Base-by-base conservation (phyloP, 495 filamentous ascomycete species). In the Polyplosphaeria fusca region DNA sequence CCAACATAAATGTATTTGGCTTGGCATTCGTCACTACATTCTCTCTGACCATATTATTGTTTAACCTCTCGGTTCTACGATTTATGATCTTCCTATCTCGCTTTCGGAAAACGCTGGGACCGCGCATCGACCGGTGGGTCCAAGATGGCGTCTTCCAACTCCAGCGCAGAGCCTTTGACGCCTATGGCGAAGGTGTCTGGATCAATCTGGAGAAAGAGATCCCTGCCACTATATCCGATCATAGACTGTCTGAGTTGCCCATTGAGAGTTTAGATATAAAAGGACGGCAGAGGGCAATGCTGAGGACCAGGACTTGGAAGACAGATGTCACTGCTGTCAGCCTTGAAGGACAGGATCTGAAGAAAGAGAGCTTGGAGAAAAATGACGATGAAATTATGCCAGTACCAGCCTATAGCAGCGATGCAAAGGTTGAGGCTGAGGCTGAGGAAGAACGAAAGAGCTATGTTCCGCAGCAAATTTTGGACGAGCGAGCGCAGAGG, bases 141-240 rank as follows among this genome's bases (percentile, higher is more conserved):
- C 35, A 53, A 9, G 49, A 53, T 18, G 49, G 49, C 11, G 16
- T 53, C 14, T 53, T 53, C 49, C 49, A 53, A n/a, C 39, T 53
- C 4, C 37, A 53, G 19, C 49, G 49, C 22, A 35, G 49, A 5
- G 49, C 49, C 5, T 27, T 35, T 22, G 37, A 53, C n/a, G 49
- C 49, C 4, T 23, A 53, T 9, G 22, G 19, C 23, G 24, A 53
- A 27, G 38, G 23, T 13, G 13, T 4, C 20, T 53, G 49, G 49
- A 53, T 18, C 9, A n/a, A 43, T 37, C 49, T 53, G 4, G 37
- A 53, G 4, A 23, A 50, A 37, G 46, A 51, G 27, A 58, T 26
- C 26, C 22, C 37, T n/a, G 22, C 28, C 43, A 42, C 25, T 14
- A 48, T 2, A 28, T 18, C 18, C 22, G 19, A 22, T 3, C 20